Evolutionary conservation across 2,329 filamentous ascomycete genomes (phyloP), one percentile per base, ranked within the genome.

Genomic region (Coniosporium tulheliwenetii): DNA sequence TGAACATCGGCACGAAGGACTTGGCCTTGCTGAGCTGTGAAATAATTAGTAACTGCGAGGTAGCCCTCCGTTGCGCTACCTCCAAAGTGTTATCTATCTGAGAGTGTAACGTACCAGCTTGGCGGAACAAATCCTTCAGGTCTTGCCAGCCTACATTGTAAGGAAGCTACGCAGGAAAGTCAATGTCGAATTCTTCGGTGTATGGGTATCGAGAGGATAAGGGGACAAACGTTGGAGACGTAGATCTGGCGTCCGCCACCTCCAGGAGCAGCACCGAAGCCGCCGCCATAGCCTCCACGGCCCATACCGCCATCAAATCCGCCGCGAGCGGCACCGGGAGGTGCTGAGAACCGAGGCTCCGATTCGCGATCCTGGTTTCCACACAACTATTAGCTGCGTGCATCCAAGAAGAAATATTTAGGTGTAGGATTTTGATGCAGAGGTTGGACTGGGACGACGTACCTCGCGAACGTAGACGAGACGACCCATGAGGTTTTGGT

Each of bases 101-200:
- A 50, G 44, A 29, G 10, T 30, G 10, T 30, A 12, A 71, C 85
- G 73, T 72, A 94, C 87, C 85, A 66, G 91, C 87, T 74, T 95
- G 87, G 57, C 91, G 84, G 73, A 98, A 98, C 50, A 98, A 73
- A 63, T 98, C 91, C 69, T 98, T 98, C 52, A 98, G 69, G 63
- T 98, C 91, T 67, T 98, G 91, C 91, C 91, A 98, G 60, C 91
- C 91, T 53, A 93, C 85, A 49, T 85, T 93, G 68, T 87, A 98
- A 14, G 91, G 91, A 52, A 98, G 83, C 91, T 98, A 65, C 35
- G 52, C 47, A 42, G 44, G 45, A 48, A 39, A 53, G 49, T 64
- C 52, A 44, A 43, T 51, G 47, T 43, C 41, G 43, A 42, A 41
- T 51, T 60, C 41, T 37, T 44, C 40, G 36, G 44, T 34, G 45